Conservation (phyloP, 345 rosid species). For the Camelina hispida region DNA sequence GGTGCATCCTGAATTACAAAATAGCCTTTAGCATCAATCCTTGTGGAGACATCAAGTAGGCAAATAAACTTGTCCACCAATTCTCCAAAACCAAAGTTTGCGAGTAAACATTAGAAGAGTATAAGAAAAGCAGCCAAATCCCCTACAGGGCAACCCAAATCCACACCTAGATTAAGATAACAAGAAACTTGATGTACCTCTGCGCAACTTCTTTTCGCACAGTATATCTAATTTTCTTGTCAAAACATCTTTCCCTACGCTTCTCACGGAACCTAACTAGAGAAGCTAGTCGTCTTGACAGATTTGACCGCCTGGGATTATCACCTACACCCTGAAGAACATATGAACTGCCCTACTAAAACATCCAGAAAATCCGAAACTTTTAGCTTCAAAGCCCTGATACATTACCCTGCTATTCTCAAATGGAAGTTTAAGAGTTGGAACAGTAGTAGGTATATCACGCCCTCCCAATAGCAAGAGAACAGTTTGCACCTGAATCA, state of each 20-base stretch:
- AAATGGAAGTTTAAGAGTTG: not conserved
- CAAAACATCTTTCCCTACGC: not conserved
- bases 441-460: conserved; percentile 7
- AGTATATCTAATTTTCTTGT: conserved; percentile 8
- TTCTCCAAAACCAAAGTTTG: not conserved
- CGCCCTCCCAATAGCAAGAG: not conserved
- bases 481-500: conserved; percentile 2
- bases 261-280: conserved; percentile 4
- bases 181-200: conserved; percentile 3
- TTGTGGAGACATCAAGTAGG: not conserved
- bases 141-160: not conserved
- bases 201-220: not conserved
- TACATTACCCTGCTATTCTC: not conserved
- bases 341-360: not conserved
- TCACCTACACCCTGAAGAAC: not conserved
- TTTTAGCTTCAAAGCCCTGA: not conserved
- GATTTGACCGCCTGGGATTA: not conserved
- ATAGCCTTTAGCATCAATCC: not conserved
- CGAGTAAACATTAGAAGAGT: not conserved
- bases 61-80: not conserved
- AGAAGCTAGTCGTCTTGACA: not conserved
- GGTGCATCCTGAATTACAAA: not conserved
- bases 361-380: not conserved
- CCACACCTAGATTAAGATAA: not conserved
- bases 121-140: not conserved